Conservation (phyloP, 352 stramenopile species). For the Pythium phragmitis region DNA sequence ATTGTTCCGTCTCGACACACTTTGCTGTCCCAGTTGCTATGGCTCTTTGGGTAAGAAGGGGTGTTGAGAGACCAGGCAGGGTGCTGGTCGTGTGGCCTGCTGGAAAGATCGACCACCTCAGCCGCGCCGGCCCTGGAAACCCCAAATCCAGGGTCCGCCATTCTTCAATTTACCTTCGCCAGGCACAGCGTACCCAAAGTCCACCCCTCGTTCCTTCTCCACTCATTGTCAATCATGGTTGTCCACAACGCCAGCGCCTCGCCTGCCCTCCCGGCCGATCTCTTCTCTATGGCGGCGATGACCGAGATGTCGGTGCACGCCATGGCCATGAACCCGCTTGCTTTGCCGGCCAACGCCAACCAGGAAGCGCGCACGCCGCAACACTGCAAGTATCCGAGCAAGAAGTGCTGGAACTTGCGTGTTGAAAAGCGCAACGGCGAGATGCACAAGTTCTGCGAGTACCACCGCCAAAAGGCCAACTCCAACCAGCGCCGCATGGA, state of each 20-base stretch:
- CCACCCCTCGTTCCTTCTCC: neutral
- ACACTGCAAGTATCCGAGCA: constrained; percentile 70
- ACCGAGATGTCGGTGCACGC: constrained; percentile 28
- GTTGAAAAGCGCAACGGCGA: constrained; percentile 82
- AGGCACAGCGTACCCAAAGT: neutral
- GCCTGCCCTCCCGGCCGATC: constrained; percentile 16
- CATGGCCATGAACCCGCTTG: constrained; percentile 22
- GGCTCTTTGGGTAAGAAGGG: constrained; percentile 18
- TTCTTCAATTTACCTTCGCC: constrained; percentile 21
- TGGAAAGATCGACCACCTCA: constrained; percentile 27
- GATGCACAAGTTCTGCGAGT: constrained; percentile 86
- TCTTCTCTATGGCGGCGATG: constrained; percentile 29
- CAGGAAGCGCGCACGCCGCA: constrained; percentile 21
- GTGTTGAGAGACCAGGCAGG: constrained; percentile 10
- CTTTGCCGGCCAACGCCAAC: neutral
- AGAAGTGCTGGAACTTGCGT: constrained; percentile 81
- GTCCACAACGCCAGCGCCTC: constrained; percentile 24
- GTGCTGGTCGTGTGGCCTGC: neutral
- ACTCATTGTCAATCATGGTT: constrained; percentile 22
- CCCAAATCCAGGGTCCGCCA: neutral
- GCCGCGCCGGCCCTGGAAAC: neutral
- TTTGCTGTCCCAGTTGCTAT: constrained; percentile 12
- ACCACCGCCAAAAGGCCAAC: constrained; percentile 83
- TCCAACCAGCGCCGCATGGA: constrained; percentile 85
- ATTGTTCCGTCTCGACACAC: constrained; percentile 27